Evolutionary conservation across 2,329 filamentous ascomycete genomes (phyloP).

Genomic region (Colletotrichum chrysophilum): DNA sequence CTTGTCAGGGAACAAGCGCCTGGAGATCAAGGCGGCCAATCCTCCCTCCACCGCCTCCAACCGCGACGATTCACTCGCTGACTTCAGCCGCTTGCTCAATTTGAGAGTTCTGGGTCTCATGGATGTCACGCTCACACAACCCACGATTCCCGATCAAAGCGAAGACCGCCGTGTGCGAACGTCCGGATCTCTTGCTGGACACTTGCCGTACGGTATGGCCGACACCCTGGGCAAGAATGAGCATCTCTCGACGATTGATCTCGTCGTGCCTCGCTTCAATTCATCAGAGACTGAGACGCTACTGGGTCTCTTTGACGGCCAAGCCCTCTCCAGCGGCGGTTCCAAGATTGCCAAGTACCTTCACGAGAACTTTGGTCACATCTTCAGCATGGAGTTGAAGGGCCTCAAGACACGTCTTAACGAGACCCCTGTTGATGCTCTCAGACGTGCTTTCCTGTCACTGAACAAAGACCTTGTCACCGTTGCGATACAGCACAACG

Average conservation of each 20-base stretch:
- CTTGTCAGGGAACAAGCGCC: conserved; percentile 91
- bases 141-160: conserved; percentile 91
- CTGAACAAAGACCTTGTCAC: conserved; percentile 95
- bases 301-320: conserved; percentile 94
- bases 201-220: conserved; percentile 95
- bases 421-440: conserved; percentile 82
- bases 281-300: conserved; percentile 89
- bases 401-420: conserved; percentile 67
- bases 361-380: conserved; percentile 91
- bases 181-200: conserved; percentile 91
- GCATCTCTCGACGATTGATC: conserved; percentile 92
- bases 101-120: conserved; percentile 90
- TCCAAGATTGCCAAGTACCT: conserved; percentile 96
- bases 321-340: conserved; percentile 85
- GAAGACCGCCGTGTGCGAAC: conserved; percentile 95
- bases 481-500: conserved; percentile 78
- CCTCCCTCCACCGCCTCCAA: conserved; percentile 59
- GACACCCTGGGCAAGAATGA: conserved; percentile 93
- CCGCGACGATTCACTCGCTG: conserved; percentile 77
- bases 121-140: conserved; percentile 95
- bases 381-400: conserved; percentile 83
- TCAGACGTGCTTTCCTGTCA: conserved; percentile 84
- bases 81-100: conserved; percentile 85
- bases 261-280: conserved; percentile 92
- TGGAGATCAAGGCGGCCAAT: conserved; percentile 82